Base-by-base conservation (phyloP, 2,329 filamentous ascomycete genomes). In the Byssochlamys sp. region DNA sequence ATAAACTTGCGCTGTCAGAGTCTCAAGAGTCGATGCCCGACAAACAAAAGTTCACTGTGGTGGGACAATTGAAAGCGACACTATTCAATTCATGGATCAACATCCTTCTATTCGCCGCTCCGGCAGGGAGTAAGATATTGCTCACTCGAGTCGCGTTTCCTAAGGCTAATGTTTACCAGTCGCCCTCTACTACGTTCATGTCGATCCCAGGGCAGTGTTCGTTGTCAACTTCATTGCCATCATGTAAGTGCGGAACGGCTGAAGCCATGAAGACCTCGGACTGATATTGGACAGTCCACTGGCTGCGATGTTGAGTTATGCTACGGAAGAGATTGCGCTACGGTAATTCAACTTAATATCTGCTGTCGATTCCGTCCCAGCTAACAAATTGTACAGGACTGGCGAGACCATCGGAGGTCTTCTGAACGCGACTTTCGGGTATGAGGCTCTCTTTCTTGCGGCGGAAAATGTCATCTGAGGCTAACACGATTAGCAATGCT, bases 171-270 rank as follows among this genome's bases (percentile, higher is more conserved):
- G 19, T 51, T 27, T 45, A 19, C 11, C 50, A 55, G 71, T 96
- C 66, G 88, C 82, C 1, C 71, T 92, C 55, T 83, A 89, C 66
- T 90, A 87, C 67, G 75, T 84, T 19, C 62, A 76, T 10, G 75
- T 88, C 55, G 78, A 81, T 66, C 77, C 80, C 2, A 79, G 87
- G 58, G 81, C 80, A 24, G 78, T 94, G 52, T 96, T 96, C 67
- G 83, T 91, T 57, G 82, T 96, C 73, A 96, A 96, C 76, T 96
- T 96, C 67, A 82, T 96, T 62, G 92, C 91, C 60, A 96, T 96
- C 64, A 86, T 96, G 71, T 73, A 65, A 54, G 69, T 24, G 14
- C n/a, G 19, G 31, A 4, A 26, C 26, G 14, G 2, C 2, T 7
- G 1, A n/a, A 55, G 14, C 4, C 26, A 24, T 2, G 39, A 45